Percentiles rank a stretch among this genome's conserved stretches.
Conservation (phyloP, 2,329 filamentous ascomycete genomes). For the Berkeleyomyces rouxiae region DNA sequence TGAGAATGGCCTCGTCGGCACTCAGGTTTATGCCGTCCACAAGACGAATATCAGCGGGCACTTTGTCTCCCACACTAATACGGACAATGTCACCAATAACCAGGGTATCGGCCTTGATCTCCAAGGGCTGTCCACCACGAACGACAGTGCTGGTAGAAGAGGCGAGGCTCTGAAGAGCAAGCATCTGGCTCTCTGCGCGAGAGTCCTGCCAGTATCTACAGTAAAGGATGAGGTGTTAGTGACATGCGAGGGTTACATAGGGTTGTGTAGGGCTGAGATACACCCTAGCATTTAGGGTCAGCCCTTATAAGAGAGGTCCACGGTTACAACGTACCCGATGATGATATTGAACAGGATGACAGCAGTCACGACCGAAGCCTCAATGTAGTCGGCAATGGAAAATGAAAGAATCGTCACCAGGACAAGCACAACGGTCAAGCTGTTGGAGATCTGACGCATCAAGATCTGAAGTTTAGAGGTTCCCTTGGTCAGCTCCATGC, state of each 20-base stretch:
- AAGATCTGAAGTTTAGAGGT: slow-evolving; percentile 60
- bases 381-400: slow-evolving; percentile 46
- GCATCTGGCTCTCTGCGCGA: slow-evolving; percentile 44
- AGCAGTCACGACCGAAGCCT: slow-evolving; percentile 45
- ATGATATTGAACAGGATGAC: slow-evolving; percentile 52
- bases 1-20: slow-evolving; percentile 59
- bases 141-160: slow-evolving; percentile 43
- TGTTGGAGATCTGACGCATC: slow-evolving; percentile 61
- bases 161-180: slow-evolving; percentile 41
- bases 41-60: slow-evolving; percentile 51
- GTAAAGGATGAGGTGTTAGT: not conserved
- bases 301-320: not conserved
- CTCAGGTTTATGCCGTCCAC: slow-evolving; percentile 55
- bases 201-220: slow-evolving; percentile 32
- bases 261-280: not conserved
- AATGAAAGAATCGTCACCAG: slow-evolving; percentile 57
- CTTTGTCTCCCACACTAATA: slow-evolving; percentile 48
- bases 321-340: slow-evolving; percentile 34
- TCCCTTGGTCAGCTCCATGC: slow-evolving; percentile 53
- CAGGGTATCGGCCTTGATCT: slow-evolving; percentile 37
- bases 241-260: not conserved
- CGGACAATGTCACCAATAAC: slow-evolving; percentile 50
- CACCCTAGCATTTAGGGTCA: not conserved
- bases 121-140: slow-evolving; percentile 33
- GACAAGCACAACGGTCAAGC: slow-evolving; percentile 56